phyloP scores from a whole-genome alignment of 2,329 filamentous ascomycete species.

The Penicillium sp. region DNA sequence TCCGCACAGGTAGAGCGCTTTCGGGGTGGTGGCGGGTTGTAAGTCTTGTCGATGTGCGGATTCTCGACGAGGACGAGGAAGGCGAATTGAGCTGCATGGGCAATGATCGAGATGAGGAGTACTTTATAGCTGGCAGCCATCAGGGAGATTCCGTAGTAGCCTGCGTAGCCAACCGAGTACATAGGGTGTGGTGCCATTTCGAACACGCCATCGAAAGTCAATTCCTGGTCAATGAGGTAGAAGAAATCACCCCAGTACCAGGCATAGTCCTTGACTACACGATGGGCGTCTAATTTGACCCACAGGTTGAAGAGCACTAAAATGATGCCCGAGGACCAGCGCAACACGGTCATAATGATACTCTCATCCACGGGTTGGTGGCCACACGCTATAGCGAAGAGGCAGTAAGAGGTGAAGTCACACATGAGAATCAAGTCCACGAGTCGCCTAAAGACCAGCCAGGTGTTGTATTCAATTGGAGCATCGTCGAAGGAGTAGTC shows the following conservation, averaged over 20 bases:
- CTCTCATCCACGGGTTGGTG: constrained; percentile 74
- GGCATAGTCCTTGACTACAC: constrained; percentile 97
- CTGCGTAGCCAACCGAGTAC: constrained; percentile 97
- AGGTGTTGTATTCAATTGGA: constrained; percentile 98
- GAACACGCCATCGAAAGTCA: constrained; percentile 98
- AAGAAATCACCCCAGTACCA: constrained; percentile 99
- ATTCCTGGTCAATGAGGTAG: constrained; percentile 94
- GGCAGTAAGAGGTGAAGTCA: constrained; percentile 95
- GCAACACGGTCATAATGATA: constrained; percentile 65
- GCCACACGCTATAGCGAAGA: constrained; percentile 89
- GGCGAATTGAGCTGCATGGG: constrained; percentile 89
- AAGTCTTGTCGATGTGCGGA: constrained; percentile 96
- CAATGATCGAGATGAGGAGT: constrained; percentile 92
- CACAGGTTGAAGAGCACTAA: constrained; percentile 94
- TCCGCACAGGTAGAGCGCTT: constrained; percentile 49
- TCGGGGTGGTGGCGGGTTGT: constrained; percentile 81
- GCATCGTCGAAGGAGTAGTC: constrained; percentile 94
- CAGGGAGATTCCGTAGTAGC: constrained; percentile 97
- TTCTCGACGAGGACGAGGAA: constrained; percentile 93
- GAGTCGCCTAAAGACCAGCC: constrained; percentile 91
- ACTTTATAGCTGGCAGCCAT: constrained; percentile 98
- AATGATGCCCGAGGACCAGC: constrained; percentile 76
- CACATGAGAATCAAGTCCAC: constrained; percentile 98
- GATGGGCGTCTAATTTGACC: constrained; percentile 97
- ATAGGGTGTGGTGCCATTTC: constrained; percentile 99